Conservation (phyloP, 129 eudicot genomes). For the Saussurea involucrata region DNA sequence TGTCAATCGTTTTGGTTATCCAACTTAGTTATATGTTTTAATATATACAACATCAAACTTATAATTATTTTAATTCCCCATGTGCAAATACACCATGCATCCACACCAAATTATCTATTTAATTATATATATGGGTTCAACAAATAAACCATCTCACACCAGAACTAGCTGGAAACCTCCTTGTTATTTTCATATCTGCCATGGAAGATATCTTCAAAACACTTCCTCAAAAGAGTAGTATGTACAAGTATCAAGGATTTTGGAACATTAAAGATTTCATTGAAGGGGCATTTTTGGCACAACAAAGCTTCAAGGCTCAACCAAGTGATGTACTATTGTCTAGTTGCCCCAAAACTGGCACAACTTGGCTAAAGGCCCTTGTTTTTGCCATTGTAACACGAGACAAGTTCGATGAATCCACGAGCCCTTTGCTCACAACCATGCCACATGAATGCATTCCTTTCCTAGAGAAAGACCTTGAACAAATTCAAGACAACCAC, state of each 20-base stretch:
- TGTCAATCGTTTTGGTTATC: too few relatives aligned
- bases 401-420: neutral
- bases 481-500: neutral
- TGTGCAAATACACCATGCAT: too few relatives aligned
- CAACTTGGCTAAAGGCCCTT: slow-evolving; percentile 32
- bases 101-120: too few relatives aligned
- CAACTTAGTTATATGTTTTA: too few relatives aligned
- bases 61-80: too few relatives aligned
- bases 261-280: neutral
- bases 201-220: neutral
- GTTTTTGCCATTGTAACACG: slow-evolving; percentile 1
- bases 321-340: neutral
- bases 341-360: slow-evolving; percentile 22
- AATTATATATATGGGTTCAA: too few relatives aligned
- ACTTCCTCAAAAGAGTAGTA: neutral
- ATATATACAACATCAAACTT: too few relatives aligned
- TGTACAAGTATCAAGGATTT: slow-evolving; percentile 12
- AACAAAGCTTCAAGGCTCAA: slow-evolving; percentile 7
- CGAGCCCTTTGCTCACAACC: slow-evolving; percentile 6
- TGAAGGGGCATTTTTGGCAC: neutral
- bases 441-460: neutral
- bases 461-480: neutral
- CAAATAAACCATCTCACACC: neutral
- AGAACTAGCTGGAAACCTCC: neutral
- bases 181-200: neutral